Base-by-base conservation (phyloP, 805 yeast species). In the Schizosaccharomyces octosporus region DNA sequence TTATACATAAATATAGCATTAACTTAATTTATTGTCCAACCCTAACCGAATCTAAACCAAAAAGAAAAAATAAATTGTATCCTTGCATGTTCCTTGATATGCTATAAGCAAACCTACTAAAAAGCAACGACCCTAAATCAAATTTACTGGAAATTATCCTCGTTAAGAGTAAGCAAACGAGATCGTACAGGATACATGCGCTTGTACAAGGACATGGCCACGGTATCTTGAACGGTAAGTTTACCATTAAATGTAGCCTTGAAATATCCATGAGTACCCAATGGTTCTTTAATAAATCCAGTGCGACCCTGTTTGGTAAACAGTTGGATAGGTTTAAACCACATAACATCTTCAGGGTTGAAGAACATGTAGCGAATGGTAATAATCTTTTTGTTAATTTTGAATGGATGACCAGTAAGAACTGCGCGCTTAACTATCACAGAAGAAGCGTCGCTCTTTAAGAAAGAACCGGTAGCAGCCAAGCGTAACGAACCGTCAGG, bases 251-350 rank as follows among this genome's bases (percentile, higher is more conserved):
- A 93, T 7, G 85, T 84, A 29, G 97, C 95, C 74, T 93, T 93
- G 80, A 84, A 89, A 75, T 90, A 87, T 65, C 99, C 99, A 71
- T 93, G 98, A 1, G 98, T 93, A 74, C 99, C 99, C 75, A 93
- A 77, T 69, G 89, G 81, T 71, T 90, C 97, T 72, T 87, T 90
- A 70, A 94, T 90, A 72, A 85, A 85, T 62, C 99, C 99, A 24
- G 88, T 78, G 72, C 97, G 82, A 60, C 98, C 99, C 67, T 83
- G 78, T 71, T 86, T 87, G 54, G 97, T 89, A 72, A 87, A 93
- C 64, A 93, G 74, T 55, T 97, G 97, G 66, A 93, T 84, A 4
- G 89, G 83, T 73, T 85, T 86, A 79, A 84, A 93, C 81, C 85
- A 85, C 65, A 79, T 80, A 66, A 94, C 85, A 70, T 93, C 99